These are phyloP conservation scores for Vitis amurensis DNA, from an alignment of 164 flowering plant genomes.

Conservation along the genomic window DNA sequence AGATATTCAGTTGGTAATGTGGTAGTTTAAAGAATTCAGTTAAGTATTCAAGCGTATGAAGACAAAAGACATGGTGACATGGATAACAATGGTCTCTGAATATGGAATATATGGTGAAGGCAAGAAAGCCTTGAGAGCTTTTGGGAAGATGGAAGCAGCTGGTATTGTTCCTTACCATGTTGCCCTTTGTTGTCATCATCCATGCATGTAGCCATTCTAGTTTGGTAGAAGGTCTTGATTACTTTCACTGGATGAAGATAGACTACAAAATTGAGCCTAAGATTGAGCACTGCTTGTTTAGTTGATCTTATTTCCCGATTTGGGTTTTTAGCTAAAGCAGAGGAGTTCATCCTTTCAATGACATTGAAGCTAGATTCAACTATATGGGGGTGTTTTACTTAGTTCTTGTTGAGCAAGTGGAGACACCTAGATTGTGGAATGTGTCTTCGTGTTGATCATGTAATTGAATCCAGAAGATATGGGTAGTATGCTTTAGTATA, in stretches of 20 bases:
- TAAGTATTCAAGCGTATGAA: conserved; percentile 40
- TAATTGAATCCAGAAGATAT: conserved; percentile 28
- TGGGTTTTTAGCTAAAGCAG: conserved; percentile 29
- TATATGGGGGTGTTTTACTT: conserved; percentile 45
- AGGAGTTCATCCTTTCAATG: conserved; percentile 39
- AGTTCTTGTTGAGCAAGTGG: conserved; percentile 40
- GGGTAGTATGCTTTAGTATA: conserved; percentile 37
- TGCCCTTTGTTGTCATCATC: conserved; percentile 36
- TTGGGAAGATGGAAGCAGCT: conserved; percentile 30
- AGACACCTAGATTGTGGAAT: conserved; percentile 26
- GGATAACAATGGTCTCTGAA: conserved; percentile 45
- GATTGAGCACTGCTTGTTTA: conserved; percentile 49
- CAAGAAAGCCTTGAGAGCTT: conserved; percentile 34
- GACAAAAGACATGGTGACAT: conserved; percentile 47
- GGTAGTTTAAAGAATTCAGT: conserved; percentile 39
- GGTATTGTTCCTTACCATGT: conserved; percentile 37
- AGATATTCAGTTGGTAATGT: conserved; percentile 42
- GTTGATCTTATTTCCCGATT: conserved; percentile 44
- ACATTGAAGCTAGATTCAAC: conserved; percentile 45
- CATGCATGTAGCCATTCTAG: conserved; percentile 54
- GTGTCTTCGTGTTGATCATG: conserved; percentile 22
- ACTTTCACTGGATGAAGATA: conserved; percentile 30
- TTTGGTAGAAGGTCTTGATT: conserved; percentile 38
- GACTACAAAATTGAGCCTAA: conserved; percentile 28
- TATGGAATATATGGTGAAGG: conserved; percentile 52